Evolutionary conservation across 108 stramenopile species (phyloP).

Genomic region (Cyclostephanos tholiformis): DNA sequence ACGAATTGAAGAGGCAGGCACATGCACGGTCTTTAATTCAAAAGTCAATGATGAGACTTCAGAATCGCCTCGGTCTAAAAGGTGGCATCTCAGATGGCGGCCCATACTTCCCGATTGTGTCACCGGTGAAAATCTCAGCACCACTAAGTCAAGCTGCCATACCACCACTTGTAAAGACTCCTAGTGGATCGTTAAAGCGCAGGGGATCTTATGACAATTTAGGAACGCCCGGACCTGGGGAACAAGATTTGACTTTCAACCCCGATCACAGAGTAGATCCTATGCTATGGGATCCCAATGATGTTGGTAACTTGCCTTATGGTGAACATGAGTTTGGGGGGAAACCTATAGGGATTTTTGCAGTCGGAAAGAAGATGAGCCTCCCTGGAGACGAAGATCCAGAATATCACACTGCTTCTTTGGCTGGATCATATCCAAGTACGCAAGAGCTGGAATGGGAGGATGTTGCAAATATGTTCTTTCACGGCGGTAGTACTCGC

Average conservation of each 20-base stretch:
- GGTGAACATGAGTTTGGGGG: constrained; percentile 49
- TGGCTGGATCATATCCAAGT: constrained; percentile 44
- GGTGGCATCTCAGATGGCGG: constrained; percentile 74
- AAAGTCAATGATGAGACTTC: constrained; percentile 81
- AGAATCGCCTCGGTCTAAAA: constrained; percentile 74
- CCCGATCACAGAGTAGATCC: constrained; percentile 70
- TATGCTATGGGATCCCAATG: constrained; percentile 55
- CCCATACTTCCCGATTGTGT: constrained; percentile 57
- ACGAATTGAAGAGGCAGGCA: constrained; percentile 71
- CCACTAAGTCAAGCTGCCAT: constrained; percentile 24
- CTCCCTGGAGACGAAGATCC: background rate
- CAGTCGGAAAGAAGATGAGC: constrained; percentile 25
- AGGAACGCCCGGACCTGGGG: constrained; percentile 61
- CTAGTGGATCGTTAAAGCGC: constrained; percentile 47
- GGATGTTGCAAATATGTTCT: constrained; percentile 79
- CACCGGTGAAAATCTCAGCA: constrained; percentile 10
- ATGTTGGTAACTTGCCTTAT: constrained; percentile 67
- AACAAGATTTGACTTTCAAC: constrained; percentile 67
- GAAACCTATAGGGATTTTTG: constrained; percentile 33
- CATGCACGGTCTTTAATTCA: constrained; percentile 82
- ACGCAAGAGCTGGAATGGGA: constrained; percentile 76
- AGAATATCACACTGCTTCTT: background rate
- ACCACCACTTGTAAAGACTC: constrained; percentile 36
- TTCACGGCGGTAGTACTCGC: constrained; percentile 48
- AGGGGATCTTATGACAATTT: constrained; percentile 26